Conservation (phyloP, 2,329 filamentous ascomycete species). For the Talaromyces funiculosus region DNA sequence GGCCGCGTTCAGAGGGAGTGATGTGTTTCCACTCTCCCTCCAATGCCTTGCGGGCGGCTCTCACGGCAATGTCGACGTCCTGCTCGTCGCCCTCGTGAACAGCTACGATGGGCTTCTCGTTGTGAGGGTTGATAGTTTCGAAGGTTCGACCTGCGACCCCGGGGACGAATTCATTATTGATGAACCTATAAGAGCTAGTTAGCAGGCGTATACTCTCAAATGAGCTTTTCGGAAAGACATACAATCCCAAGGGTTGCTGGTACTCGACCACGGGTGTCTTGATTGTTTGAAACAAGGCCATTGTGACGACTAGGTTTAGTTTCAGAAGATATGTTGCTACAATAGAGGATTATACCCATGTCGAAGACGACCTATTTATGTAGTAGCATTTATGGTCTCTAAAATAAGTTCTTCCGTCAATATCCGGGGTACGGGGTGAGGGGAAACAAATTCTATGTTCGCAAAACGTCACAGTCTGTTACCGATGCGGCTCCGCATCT, state of each 20-base stretch:
- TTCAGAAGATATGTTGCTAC: background rate
- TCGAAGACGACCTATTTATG: background rate
- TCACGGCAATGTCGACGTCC: slow-evolving; percentile 67
- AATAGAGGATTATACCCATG: background rate
- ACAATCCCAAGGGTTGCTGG: slow-evolving; percentile 5
- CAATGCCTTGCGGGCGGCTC: slow-evolving; percentile 79
- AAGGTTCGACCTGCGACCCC: slow-evolving; percentile 82
- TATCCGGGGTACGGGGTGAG: background rate
- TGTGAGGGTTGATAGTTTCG: slow-evolving; percentile 83
- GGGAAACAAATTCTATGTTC: background rate
- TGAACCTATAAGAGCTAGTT: slow-evolving; percentile 40
- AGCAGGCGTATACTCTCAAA: background rate
- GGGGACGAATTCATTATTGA: slow-evolving; percentile 81
- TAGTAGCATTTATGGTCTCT: background rate
- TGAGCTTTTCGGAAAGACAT: background rate
- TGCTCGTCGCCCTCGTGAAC: slow-evolving; percentile 84
- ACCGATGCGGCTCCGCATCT: slow-evolving; percentile 3
- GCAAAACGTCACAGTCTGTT: background rate
- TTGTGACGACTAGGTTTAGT: background rate
- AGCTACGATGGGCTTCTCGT: slow-evolving; percentile 76
- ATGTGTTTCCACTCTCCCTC: slow-evolving; percentile 64
- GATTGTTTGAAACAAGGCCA: slow-evolving; percentile 6
- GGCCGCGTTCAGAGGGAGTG: slow-evolving; percentile 66
- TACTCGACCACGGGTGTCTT: background rate
- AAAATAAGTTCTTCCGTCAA: background rate